Conservation (phyloP, 1,139 yeast genomes). For the Scheffersomyces lignicola region DNA sequence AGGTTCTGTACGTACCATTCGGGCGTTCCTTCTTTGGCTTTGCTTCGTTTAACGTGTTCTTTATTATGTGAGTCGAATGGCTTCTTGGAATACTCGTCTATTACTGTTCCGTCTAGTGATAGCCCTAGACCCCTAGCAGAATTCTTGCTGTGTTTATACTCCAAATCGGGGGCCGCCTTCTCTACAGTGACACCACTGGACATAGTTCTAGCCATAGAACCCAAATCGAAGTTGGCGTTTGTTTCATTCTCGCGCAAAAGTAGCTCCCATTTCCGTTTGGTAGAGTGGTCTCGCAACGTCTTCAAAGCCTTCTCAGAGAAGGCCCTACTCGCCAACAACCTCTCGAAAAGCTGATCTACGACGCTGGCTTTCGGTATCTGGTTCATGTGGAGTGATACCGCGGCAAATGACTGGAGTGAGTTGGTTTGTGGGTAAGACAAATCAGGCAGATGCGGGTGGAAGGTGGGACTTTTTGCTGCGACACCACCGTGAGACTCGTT, state of each 20-base stretch:
- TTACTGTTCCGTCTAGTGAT: too few species aligned
- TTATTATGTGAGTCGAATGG: too few species aligned
- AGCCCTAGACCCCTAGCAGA: too few species aligned
- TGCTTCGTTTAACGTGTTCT: conserved; percentile 17
- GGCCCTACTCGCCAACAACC: conserved; percentile 36
- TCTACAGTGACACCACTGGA: conserved; percentile 6
- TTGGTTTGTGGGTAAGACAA: background rate
- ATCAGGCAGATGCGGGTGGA: conserved; percentile 11
- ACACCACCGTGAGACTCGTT: background rate
- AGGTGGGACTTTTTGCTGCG: conserved; percentile 14
- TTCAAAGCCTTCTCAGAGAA: conserved; percentile 37
- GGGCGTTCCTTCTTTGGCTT: conserved; percentile 40
- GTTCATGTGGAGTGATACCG: conserved; percentile 30
- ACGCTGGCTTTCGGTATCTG: conserved; percentile 37
- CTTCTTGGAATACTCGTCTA: too few species aligned
- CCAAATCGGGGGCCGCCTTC: too few species aligned
- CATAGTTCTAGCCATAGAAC: conserved; percentile 14
- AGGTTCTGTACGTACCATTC: conserved; percentile 44
- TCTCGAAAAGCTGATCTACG: conserved; percentile 42
- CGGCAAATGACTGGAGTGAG: conserved; percentile 33
- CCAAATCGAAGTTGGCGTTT: conserved; percentile 37
- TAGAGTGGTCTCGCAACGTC: conserved; percentile 31
- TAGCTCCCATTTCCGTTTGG: conserved; percentile 47
- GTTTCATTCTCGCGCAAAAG: conserved; percentile 43
- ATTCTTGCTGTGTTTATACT: too few species aligned